Evolutionary conservation across 805 yeast species (phyloP), one percentile per base, ranked within the genome.

Genomic region (Saccharomycopsis fibuligera): DNA sequence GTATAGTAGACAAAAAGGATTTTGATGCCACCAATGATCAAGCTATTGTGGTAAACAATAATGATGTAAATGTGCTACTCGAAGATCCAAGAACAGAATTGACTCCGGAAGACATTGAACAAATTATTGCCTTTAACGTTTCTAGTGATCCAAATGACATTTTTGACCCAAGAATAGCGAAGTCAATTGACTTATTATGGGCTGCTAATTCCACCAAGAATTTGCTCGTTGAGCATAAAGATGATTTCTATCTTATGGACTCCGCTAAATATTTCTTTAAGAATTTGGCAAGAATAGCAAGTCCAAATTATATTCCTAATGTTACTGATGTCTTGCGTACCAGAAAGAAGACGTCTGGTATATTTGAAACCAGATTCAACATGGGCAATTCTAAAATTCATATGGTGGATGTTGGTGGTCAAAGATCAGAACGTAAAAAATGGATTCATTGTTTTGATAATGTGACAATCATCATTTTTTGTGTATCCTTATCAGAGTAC

Each of bases 371-470:
- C 50, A 73, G 76, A 49, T 86, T 90, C 59, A 80, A 79, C 51
- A 75, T 89, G 78, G 80, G 79, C 24, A 57, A 56, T 41, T 62
- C 81, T 36, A 74, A 75, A 57, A 67, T 83, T 44, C 86, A 80
- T 58, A 70, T 83, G 57, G 80, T 71, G 60, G 97, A 90, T 64
- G 96, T 90, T 42, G 97, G 97, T 46, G 99, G 99, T 1, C 97
- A 90, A 67, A 69, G 96, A 53, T 79, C 87, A 19, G 97, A 90
- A 63, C 74, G 97, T 53, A 79, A 83, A 57, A 90, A 93, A 65
- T 93, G 99, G 99, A 89, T 93, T 54, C 95, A 93, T 66, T 87
- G 96, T 61, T 93, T 93, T 59, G 96, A 89, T 64, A 88, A 89
- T 58, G 96, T 90, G 30, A 85, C 96, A 0, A 72, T 86, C 41